Percentiles rank a stretch among this genome's conserved stretches.
Conservation (phyloP, 768 basidiomycete species). For the Trametes punicea region DNA sequence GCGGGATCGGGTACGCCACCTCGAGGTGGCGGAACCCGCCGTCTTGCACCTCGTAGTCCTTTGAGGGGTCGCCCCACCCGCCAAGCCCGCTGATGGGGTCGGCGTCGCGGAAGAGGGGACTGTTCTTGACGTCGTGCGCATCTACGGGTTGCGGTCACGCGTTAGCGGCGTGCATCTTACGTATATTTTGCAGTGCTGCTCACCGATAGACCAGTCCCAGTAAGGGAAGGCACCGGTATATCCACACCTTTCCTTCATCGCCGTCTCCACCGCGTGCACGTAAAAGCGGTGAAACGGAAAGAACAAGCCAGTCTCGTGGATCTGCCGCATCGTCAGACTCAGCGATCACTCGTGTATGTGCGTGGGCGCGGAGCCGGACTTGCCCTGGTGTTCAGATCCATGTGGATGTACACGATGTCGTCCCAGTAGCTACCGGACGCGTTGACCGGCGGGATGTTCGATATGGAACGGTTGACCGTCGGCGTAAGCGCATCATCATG, state of each 20-base stretch:
- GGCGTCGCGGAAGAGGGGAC: constrained; percentile 23
- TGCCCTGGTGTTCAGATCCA: constrained; percentile 27
- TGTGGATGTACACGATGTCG: constrained; percentile 27
- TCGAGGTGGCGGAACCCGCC: constrained; percentile 30
- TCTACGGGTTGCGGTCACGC: constrained; percentile 11
- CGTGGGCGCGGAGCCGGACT: background rate
- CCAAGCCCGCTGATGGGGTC: constrained; percentile 26
- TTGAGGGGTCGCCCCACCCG: constrained; percentile 26
- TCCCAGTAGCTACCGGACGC: constrained; percentile 16
- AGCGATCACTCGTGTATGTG: background rate
- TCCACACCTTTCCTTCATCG: constrained; percentile 25
- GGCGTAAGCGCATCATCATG: constrained; percentile 10
- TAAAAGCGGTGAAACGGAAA: constrained; percentile 31
- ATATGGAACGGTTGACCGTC: constrained; percentile 4
- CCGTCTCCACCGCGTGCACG: constrained; percentile 19
- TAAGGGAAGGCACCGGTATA: constrained; percentile 26
- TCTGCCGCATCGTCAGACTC: background rate
- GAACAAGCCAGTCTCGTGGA: constrained; percentile 27
- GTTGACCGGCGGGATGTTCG: constrained; percentile 14
- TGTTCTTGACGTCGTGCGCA: constrained; percentile 22
- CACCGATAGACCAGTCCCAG: constrained; percentile 31
- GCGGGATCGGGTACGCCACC: constrained; percentile 33
- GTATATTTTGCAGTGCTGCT: background rate
- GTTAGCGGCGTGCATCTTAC: background rate
- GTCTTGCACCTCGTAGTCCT: constrained; percentile 24